phyloP scores from a whole-genome alignment of 352 stramenopile genomes.

The Globisporangium cederbergense region DNA sequence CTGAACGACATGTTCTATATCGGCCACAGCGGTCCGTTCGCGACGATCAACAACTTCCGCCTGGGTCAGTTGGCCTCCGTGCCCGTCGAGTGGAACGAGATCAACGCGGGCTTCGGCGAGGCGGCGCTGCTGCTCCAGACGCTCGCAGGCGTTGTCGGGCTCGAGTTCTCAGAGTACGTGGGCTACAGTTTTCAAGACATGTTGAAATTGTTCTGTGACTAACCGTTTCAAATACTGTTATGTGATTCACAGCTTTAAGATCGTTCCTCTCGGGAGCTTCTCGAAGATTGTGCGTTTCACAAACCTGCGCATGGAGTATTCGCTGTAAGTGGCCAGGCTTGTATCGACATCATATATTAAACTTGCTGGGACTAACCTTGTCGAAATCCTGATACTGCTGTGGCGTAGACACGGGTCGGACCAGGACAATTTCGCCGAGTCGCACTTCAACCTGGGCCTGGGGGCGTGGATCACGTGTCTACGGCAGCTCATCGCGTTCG shows the following conservation, averaged over 20 bases:
- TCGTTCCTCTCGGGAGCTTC: conserved; percentile 83
- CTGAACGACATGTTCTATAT: conserved; percentile 79
- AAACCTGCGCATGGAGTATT: conserved; percentile 80
- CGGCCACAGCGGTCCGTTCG: conserved; percentile 64
- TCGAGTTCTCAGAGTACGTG: conserved; percentile 65
- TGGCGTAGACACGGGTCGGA: conserved; percentile 73
- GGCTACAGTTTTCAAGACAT: conserved; percentile 20
- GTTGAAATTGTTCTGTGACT: conserved; percentile 9
- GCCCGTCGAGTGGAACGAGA: conserved; percentile 86
- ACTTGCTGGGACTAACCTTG: background rate
- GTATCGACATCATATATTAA: background rate
- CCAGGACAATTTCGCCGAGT: conserved; percentile 81
- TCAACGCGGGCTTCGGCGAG: conserved; percentile 81
- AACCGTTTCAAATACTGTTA: conserved; percentile 8
- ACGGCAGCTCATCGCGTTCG: conserved; percentile 56
- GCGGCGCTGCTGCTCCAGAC: conserved; percentile 65
- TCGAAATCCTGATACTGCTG: conserved; percentile 14
- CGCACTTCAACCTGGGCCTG: conserved; percentile 83
- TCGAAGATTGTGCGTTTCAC: conserved; percentile 84
- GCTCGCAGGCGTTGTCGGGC: conserved; percentile 45
- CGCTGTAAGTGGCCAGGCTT: conserved; percentile 42
- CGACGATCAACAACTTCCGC: conserved; percentile 83
- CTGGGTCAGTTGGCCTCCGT: conserved; percentile 56
- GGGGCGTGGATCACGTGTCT: conserved; percentile 79
- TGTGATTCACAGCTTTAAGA: conserved; percentile 58